A percentile compares a stretch with the other conserved stretches of the same genome.
Evolutionary conservation across 2,329 filamentous ascomycete genomes (phyloP).

Genomic region (Penicillium polonicum): DNA sequence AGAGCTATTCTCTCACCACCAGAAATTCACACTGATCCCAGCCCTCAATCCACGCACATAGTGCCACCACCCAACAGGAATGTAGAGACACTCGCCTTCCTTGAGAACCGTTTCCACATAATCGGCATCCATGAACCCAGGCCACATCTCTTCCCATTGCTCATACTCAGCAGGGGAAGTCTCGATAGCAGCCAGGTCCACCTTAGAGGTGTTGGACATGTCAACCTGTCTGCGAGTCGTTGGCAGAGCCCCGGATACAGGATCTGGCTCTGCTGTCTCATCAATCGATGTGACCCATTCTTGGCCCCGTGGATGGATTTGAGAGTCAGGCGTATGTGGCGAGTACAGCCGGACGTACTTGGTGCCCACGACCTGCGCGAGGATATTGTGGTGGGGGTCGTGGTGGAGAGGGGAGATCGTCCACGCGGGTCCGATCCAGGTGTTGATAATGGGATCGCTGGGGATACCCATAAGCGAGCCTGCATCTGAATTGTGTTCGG

Average conservation of each 20-base stretch:
- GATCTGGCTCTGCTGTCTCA: not conserved
- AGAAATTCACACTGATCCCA: slow-evolving; percentile 95
- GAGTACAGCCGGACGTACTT: slow-evolving; percentile 92
- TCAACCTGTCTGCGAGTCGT: slow-evolving; percentile 54
- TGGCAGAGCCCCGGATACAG: not conserved
- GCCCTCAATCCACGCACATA: slow-evolving; percentile 82
- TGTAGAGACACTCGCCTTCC: slow-evolving; percentile 81
- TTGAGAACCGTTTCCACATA: slow-evolving; percentile 75
- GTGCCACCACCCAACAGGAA: slow-evolving; percentile 97
- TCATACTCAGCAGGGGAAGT: slow-evolving; percentile 47
- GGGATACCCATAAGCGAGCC: slow-evolving; percentile 19
- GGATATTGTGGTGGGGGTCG: slow-evolving; percentile 89
- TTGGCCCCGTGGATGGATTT: slow-evolving; percentile 42
- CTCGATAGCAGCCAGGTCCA: slow-evolving; percentile 73
- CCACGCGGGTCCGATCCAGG: slow-evolving; percentile 84
- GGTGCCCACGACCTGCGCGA: slow-evolving; percentile 81
- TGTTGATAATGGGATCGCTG: slow-evolving; percentile 69
- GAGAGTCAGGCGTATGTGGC: slow-evolving; percentile 56
- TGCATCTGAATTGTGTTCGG: slow-evolving; percentile 10
- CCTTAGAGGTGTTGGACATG: slow-evolving; percentile 84
- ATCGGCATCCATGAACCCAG: slow-evolving; percentile 58
- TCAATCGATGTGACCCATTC: slow-evolving; percentile 32
- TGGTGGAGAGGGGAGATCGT: slow-evolving; percentile 94
- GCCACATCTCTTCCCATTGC: slow-evolving; percentile 49
- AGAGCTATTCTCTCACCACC: slow-evolving; percentile 59